These are phyloP conservation scores for Plasmodium malariae DNA, from an alignment of 169 alveolate species.

Conservation along the genomic window DNA sequence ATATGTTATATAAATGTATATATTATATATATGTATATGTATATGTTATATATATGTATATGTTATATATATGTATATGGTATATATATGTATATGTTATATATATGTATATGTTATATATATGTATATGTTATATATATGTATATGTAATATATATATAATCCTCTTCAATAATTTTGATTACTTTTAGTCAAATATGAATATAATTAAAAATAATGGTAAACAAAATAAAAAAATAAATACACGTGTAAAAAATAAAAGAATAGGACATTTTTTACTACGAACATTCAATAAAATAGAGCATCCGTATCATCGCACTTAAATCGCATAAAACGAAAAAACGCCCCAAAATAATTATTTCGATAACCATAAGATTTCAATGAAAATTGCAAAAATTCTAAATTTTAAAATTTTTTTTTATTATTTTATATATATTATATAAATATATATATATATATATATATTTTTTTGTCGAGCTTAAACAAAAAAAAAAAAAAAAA, in stretches of 20 bases:
- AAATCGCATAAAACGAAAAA: constrained; percentile 49
- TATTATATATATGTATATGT: too few species aligned
- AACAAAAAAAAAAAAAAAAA: neutral
- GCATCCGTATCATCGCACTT: constrained; percentile 70
- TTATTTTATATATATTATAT: neutral
- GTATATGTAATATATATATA: too few species aligned
- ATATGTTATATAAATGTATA: too few species aligned
- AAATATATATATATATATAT: neutral
- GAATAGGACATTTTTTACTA: neutral
- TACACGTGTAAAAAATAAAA: neutral
- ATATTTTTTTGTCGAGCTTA: neutral
- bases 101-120: too few species aligned
- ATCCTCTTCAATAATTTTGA: too few species aligned
- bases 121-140: too few species aligned
- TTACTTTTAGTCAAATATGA: neutral
- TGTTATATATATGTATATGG: too few species aligned
- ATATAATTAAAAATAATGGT: constrained; percentile 1
- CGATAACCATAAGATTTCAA: neutral
- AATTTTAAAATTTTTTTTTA: neutral
- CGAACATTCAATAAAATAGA: neutral
- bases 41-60: too few species aligned
- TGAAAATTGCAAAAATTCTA: neutral
- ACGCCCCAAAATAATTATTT: constrained; percentile 10
- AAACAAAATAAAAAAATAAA: neutral
- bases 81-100: too few species aligned